Conservation (phyloP, 2,329 filamentous ascomycete genomes). For the Clonostachys byssicola region DNA sequence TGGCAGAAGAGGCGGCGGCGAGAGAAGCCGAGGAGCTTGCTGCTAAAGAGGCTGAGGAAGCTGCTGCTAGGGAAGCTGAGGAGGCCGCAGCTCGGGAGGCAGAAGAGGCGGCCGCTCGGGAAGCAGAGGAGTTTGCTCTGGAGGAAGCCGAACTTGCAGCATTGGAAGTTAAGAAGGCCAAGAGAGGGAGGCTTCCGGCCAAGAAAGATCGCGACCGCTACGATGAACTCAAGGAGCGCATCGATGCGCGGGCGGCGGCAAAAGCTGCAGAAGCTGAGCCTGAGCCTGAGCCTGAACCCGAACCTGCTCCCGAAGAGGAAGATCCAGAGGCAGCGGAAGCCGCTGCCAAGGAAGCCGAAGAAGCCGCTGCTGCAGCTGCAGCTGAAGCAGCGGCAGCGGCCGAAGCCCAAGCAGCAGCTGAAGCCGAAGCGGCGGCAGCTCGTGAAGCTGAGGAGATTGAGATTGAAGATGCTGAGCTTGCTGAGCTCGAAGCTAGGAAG, state of each 20-base stretch:
- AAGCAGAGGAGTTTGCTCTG: constrained; percentile 10
- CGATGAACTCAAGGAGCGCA: neutral
- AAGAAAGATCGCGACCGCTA: constrained; percentile 5
- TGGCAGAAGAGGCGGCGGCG: constrained; percentile 23
- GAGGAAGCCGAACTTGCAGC: constrained; percentile 17
- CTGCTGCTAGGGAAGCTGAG: constrained; percentile 19
- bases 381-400: constrained; percentile 13
- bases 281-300: constrained; percentile 5
- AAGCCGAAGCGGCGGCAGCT: constrained; percentile 16
- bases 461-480: constrained; percentile 13
- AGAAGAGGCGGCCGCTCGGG: constrained; percentile 14
- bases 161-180: constrained; percentile 19
- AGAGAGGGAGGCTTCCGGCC: constrained; percentile 23
- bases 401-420: constrained; percentile 8
- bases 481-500: constrained; percentile 19
- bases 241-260: neutral
- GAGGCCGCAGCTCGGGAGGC: constrained; percentile 17
- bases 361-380: constrained; percentile 13
- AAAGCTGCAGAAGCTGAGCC: neutral
- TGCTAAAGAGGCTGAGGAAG: constrained; percentile 29
- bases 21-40: constrained; percentile 25
- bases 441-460: constrained; percentile 15
- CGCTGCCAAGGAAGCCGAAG: constrained; percentile 15
- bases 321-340: constrained; percentile 17
- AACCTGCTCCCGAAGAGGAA: constrained; percentile 11